phyloP scores from a whole-genome alignment of 192 early-diverging fungal species.

The Thamnidium elegans region DNA sequence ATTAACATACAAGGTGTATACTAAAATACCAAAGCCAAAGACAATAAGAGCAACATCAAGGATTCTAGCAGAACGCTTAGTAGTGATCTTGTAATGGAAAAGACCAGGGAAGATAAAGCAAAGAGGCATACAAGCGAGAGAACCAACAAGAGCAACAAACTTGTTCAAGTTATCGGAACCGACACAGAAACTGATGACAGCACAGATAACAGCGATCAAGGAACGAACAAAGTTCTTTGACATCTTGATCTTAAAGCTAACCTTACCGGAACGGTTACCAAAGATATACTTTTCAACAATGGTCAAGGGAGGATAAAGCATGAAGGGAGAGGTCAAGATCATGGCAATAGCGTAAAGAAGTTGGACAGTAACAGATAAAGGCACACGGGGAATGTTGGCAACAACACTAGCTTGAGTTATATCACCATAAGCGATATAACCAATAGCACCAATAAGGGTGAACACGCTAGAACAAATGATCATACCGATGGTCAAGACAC shows the following conservation, averaged over 20 bases:
- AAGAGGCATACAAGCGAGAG: constrained; percentile 67
- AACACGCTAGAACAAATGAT: constrained; percentile 64
- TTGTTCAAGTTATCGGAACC: constrained; percentile 69
- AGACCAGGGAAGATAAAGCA: constrained; percentile 78
- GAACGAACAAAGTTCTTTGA: constrained; percentile 66
- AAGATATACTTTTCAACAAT: constrained; percentile 74
- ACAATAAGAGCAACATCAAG: constrained; percentile 56
- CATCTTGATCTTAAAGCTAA: constrained; percentile 56
- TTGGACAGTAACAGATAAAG: constrained; percentile 60
- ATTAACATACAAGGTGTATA: constrained; percentile 77
- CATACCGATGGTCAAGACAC: constrained; percentile 64
- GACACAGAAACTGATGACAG: constrained; percentile 62
- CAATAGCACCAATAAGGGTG: constrained; percentile 64
- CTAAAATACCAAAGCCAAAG: constrained; percentile 61
- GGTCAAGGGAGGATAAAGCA: constrained; percentile 75
- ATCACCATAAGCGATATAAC: constrained; percentile 76
- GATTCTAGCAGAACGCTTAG: constrained; percentile 35
- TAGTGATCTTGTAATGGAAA: constrained; percentile 68
- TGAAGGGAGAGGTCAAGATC: constrained; percentile 59
- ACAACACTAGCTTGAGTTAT: constrained; percentile 78
- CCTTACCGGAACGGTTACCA: constrained; percentile 37
- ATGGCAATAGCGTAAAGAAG: constrained; percentile 83
- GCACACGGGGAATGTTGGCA: constrained; percentile 63
- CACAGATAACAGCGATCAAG: constrained; percentile 57
- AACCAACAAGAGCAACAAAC: constrained; percentile 82